A percentile compares a stretch with the other conserved stretches of the same genome.
Conservation (phyloP, 148 eudicot species). For the Gaultheria prostrata region DNA sequence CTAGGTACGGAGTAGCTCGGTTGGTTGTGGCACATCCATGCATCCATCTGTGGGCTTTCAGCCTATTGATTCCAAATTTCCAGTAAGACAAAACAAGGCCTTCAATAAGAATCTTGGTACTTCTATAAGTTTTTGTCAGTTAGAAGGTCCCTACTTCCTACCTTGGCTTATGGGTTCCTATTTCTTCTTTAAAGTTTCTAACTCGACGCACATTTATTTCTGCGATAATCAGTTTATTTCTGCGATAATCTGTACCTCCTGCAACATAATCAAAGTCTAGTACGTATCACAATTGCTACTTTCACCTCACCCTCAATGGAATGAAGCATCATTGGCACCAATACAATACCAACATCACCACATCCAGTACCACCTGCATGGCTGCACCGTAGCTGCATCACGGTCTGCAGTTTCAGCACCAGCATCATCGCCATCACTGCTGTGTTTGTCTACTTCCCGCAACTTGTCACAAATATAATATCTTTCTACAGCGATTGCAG, state of each 20-base stretch:
- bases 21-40: neutral
- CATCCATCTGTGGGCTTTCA: neutral
- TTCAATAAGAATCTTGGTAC: too few species aligned
- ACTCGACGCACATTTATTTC: neutral
- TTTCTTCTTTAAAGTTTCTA: neutral
- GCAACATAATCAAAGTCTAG: neutral
- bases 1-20: neutral
- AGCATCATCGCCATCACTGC: neutral
- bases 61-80: too few species aligned
- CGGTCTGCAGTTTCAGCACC: neutral
- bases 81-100: too few species aligned
- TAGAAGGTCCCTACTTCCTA: neutral
- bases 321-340: neutral
- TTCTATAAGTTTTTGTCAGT: neutral
- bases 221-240: neutral
- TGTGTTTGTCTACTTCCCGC: slow-evolving; percentile 1
- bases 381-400: neutral
- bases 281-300: neutral
- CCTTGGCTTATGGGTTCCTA: neutral
- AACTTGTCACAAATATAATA: neutral
- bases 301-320: neutral
- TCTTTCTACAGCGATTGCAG: neutral
- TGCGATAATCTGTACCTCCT: neutral
- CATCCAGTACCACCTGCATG: neutral
- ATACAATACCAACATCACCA: neutral